phyloP scores from a whole-genome alignment of 345 rosid species.

The Pelargonium nanum region DNA sequence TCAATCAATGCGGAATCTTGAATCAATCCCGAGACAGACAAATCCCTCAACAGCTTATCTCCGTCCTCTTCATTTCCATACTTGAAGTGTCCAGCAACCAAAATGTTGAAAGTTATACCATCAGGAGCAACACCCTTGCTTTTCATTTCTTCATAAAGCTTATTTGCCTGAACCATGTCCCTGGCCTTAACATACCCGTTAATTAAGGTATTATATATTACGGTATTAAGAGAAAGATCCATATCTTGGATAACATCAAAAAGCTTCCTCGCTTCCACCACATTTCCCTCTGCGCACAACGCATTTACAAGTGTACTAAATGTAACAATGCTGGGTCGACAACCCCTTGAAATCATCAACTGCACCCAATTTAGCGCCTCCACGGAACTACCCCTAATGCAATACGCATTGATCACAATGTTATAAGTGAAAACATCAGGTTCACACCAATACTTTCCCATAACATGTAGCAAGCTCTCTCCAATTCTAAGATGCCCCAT shows the following conservation, averaged over 20 bases:
- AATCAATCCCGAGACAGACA: conserved; percentile 20
- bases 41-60: conserved; percentile 39
- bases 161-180: conserved; percentile 42
- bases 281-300: conserved; percentile 47
- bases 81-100: conserved; percentile 52
- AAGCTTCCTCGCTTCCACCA: conserved; percentile 39
- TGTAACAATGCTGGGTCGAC: conserved; percentile 39
- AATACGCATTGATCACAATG: conserved; percentile 49
- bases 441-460: conserved; percentile 39
- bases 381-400: conserved; percentile 29
- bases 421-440: conserved; percentile 55
- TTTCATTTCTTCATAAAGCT: conserved; percentile 50
- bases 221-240: conserved; percentile 36
- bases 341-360: conserved; percentile 47
- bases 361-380: conserved; percentile 36
- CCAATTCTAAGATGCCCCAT: conserved; percentile 31
- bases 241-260: conserved; percentile 34
- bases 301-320: conserved; percentile 42
- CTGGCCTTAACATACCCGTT: conserved; percentile 61
- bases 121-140: conserved; percentile 45
- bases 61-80: conserved; percentile 44
- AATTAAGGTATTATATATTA: conserved; percentile 47
- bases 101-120: conserved; percentile 51
- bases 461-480: conserved; percentile 48
- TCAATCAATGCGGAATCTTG: conserved; percentile 33